phyloP scores from a whole-genome alignment of 257 asterid genomes.

The Nicotiana paniculata region DNA sequence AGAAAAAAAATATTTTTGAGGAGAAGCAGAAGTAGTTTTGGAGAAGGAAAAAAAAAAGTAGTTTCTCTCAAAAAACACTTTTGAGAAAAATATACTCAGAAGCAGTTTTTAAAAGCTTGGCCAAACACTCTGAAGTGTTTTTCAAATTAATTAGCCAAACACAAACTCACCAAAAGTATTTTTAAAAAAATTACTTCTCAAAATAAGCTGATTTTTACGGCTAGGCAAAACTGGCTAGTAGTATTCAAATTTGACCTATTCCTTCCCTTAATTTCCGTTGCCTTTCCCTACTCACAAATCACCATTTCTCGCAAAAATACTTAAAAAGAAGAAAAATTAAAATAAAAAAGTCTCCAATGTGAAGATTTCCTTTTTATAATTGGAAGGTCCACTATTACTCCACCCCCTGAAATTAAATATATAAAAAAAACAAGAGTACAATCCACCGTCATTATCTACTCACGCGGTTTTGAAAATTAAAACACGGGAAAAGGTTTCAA shows the following conservation, averaged over 20 bases:
- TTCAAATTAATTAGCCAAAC: too few relatives aligned
- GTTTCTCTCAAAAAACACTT: too few relatives aligned
- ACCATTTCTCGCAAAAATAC: background rate
- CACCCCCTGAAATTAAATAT: background rate
- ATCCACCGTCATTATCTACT: background rate
- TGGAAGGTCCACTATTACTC: background rate
- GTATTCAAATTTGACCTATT: background rate
- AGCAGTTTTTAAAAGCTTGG: too few relatives aligned
- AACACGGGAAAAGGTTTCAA: background rate
- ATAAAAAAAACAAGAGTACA: background rate
- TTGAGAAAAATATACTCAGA: too few relatives aligned
- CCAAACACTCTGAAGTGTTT: too few relatives aligned
- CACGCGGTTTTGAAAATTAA: constrained; percentile 7
- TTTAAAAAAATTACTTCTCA: too few relatives aligned
- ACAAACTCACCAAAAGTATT: too few relatives aligned
- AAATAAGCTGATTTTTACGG: too few relatives aligned
- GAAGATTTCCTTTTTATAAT: background rate
- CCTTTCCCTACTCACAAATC: background rate
- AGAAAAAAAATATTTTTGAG: too few relatives aligned
- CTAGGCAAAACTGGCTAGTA: too few relatives aligned
- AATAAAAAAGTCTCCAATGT: background rate
- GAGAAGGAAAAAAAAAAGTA: too few relatives aligned
- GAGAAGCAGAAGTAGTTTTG: too few relatives aligned
- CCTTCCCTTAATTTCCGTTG: background rate
- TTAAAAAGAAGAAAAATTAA: background rate